Evolutionary conservation across 1,284 basidiomycete species (phyloP), one percentile per base, ranked within the genome.

Genomic region (Moesziomyces sp.): DNA sequence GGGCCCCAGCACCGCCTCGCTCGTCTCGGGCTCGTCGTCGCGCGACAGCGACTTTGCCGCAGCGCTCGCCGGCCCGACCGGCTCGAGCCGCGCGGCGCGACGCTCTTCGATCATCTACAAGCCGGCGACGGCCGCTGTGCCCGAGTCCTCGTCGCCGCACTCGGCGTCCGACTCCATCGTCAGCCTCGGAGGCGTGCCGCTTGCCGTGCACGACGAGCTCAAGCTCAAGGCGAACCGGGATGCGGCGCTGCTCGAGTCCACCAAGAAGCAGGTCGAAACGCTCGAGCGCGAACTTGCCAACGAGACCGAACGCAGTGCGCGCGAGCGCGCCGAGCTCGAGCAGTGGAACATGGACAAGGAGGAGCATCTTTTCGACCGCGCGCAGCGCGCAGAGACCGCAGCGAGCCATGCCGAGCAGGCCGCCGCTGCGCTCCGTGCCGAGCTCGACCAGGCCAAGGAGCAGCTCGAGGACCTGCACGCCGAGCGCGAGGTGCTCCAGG

Each of bases 401-500:
- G 70, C 65, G 16, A 48, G 55, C 11, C 46, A 53, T 18, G 65
- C 63, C 4, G 42, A 71, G 18, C 66, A 64, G 30, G 49, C 53
- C 7, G 23, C 50, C 18, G 54, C 43, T 0, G 64, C 60, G 30
- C 47, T 73, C 24, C 57, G 67, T 18, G 43, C 46, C 18, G 70
- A 81, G 54, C 44, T 71, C 18, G 55, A 58, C 2, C 53, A 65
- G 44, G 46, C 47, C 26, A 60, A 62, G 35, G 74, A 73, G 52
- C 50, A 57, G 7, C 30, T 80, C 13, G 78, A 81, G 46, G 82
- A 83, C 43, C 48, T 74, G 46, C 69, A 71, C 26, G 75, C 76
- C 8, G 82, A 83, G 70, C 70, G 82, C 38, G 82, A 83, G 57
- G 78, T 80, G 61, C 63, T 79, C 18, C 53, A 59, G 40, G 82